Evolutionary conservation across 768 basidiomycete species (phyloP).

Genomic region (Chalciporus pseudorubinellus): DNA sequence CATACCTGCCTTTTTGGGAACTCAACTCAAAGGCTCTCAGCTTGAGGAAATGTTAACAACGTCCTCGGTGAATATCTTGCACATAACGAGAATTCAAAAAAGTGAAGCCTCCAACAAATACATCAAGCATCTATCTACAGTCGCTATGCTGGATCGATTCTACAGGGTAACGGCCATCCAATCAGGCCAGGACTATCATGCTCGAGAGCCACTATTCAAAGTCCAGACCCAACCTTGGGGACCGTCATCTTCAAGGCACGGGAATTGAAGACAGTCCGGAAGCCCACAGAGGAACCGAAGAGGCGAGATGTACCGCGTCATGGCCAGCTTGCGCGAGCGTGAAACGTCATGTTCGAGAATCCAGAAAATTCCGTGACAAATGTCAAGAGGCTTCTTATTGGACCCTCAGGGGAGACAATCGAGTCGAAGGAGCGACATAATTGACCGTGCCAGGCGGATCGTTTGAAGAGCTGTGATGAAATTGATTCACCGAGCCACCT

Average conservation of each 20-base stretch:
- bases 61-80: neutral
- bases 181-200: neutral
- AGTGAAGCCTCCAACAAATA: neutral
- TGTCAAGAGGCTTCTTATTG: neutral
- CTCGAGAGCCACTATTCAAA: neutral
- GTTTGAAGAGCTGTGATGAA: conserved; percentile 1
- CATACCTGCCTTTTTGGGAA: conserved; percentile 26
- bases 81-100: neutral
- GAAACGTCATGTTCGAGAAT: neutral
- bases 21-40: neutral
- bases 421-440: neutral
- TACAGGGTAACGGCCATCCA: too few species aligned
- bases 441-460: conserved; percentile 13
- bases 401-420: neutral
- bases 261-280: neutral
- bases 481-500: neutral
- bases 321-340: neutral
- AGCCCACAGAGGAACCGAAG: neutral
- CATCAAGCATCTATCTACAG: neutral
- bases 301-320: neutral
- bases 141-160: neutral
- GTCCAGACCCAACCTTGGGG: neutral
- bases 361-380: neutral
- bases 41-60: too few species aligned
- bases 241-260: neutral